phyloP scores from a whole-genome alignment of 2,329 filamentous ascomycete species.

The Alternaria gaisen region DNA sequence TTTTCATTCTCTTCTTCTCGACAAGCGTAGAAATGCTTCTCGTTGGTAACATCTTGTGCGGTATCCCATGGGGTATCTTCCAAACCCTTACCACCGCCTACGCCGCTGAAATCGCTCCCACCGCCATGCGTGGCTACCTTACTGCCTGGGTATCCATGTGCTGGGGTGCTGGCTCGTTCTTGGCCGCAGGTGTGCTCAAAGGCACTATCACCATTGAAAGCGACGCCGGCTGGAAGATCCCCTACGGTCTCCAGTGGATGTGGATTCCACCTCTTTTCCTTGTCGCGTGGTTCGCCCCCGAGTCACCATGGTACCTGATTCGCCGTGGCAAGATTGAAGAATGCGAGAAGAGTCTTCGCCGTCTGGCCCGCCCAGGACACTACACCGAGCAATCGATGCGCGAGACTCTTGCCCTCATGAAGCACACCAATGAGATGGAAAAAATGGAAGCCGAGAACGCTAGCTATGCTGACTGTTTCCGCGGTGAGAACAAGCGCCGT shows the following conservation, averaged over 20 bases:
- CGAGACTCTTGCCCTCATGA: constrained; percentile 80
- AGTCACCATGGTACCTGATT: constrained; percentile 73
- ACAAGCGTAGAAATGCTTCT: constrained; percentile 49
- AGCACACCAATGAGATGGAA: constrained; percentile 81
- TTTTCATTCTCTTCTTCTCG: constrained; percentile 56
- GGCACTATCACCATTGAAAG: constrained; percentile 68
- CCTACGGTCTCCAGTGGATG: constrained; percentile 69
- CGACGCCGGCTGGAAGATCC: constrained; percentile 68
- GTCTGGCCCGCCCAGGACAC: constrained; percentile 67
- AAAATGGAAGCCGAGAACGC: constrained; percentile 70
- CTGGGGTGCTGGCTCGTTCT: constrained; percentile 75
- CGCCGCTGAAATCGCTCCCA: constrained; percentile 62
- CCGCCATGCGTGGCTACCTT: constrained; percentile 57
- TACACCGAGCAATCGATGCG: constrained; percentile 60
- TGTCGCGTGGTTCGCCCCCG: constrained; percentile 19
- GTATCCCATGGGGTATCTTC: constrained; percentile 36
- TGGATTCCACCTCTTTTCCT: constrained; percentile 60
- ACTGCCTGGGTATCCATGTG: constrained; percentile 74
- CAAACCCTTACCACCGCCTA: constrained; percentile 66
- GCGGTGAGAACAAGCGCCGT: constrained; percentile 57
- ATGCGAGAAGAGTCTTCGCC: constrained; percentile 61
- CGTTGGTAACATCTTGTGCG: constrained; percentile 64
- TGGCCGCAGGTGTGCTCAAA: constrained; percentile 73
- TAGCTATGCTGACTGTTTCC: constrained; percentile 81
- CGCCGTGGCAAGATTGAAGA: constrained; percentile 68